Evolutionary conservation across 2,329 filamentous ascomycete genomes (phyloP).

Genomic region (Fusarium pininemorale): DNA sequence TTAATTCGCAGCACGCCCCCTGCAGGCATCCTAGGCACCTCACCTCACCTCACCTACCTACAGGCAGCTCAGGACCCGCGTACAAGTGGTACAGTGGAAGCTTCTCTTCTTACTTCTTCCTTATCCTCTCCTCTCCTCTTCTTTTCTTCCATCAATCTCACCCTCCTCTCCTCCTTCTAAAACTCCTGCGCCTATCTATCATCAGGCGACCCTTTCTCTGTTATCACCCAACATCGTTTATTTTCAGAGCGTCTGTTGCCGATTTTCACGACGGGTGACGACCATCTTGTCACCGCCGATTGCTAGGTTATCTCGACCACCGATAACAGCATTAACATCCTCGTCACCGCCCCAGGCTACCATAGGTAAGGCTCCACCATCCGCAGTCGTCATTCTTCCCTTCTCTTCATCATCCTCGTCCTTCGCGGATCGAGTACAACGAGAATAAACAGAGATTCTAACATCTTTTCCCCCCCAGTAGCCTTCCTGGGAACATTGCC

Average conservation of each 20-base stretch:
- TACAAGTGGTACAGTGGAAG: conserved; percentile 18
- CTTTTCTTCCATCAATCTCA: conserved; percentile 27
- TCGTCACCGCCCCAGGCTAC: conserved; percentile 41
- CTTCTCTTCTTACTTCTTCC: conserved; percentile 33
- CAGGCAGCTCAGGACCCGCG: conserved; percentile 24
- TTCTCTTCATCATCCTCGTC: conserved; percentile 27
- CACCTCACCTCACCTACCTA: not conserved
- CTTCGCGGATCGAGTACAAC: conserved; percentile 18
- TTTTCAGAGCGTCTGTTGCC: not conserved
- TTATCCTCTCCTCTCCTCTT: conserved; percentile 24
- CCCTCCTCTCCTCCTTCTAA: conserved; percentile 16
- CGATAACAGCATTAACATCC: conserved; percentile 35
- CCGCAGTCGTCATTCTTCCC: conserved; percentile 29
- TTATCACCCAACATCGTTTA: not conserved
- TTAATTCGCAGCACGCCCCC: conserved; percentile 20
- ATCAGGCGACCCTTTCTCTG: not conserved
- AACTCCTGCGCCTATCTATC: not conserved
- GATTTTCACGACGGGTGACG: conserved; percentile 33
- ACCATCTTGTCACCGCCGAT: conserved; percentile 38
- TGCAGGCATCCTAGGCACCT: not conserved
- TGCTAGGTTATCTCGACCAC: conserved; percentile 37
- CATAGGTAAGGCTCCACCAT: conserved; percentile 39
- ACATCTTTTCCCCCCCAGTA: not conserved
- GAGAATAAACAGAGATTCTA: not conserved
- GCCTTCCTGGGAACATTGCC: conserved; percentile 1